Base-by-base conservation (phyloP, 2,329 filamentous ascomycete genomes). In the Ophiocordyceps camponoti-rufipedis region DNA sequence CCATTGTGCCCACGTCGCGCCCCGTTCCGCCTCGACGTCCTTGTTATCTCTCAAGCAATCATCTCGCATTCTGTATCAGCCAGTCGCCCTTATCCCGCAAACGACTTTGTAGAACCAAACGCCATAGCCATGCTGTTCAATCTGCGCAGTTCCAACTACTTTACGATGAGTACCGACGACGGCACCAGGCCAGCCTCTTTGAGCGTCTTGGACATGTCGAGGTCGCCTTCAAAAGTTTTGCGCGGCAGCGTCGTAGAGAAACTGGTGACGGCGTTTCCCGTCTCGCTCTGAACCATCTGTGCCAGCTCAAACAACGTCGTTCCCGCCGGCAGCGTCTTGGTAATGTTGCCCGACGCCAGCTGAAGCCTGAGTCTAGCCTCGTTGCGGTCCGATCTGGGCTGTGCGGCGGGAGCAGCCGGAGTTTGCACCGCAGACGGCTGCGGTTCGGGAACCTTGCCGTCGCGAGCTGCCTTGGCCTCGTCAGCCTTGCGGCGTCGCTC, bases 251-350 rank as follows among this genome's bases (percentile, higher is more conserved):
- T 95, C 54, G 82, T 83, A 1, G 81, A 78, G 59, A 98, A 95
- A 54, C 78, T 86, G 23, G 69, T 74, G 13, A 93, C 82, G 3
- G 76, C 64, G 5, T 75, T 61, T 0, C 83, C 85, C 44, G 75
- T 78, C 58, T 95, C 85, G 44, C 74, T 62, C 58, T 78, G 68
- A 23, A 98, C 59, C 47, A 80, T 74, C 54, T 88, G 78, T 0
- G 85, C 87, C 44, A 98, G 80, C 65, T 98, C 89, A 55, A 94
- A 94, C 11, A 98, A 67, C 0, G 91, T 96, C 3, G 87, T 93
- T 48, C 93, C 85, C 6, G 85, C 87, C 0, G 86, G 80, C 51
- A 94, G 79, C 0, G 83, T 89, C 72, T 94, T 96, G 65, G 82
- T 79, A 45, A 95, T 68, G 49, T 83, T 88, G 13, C 86, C 85